Conservation (phyloP, 1,139 yeast genomes). For the Scheffersomyces stambukii region DNA sequence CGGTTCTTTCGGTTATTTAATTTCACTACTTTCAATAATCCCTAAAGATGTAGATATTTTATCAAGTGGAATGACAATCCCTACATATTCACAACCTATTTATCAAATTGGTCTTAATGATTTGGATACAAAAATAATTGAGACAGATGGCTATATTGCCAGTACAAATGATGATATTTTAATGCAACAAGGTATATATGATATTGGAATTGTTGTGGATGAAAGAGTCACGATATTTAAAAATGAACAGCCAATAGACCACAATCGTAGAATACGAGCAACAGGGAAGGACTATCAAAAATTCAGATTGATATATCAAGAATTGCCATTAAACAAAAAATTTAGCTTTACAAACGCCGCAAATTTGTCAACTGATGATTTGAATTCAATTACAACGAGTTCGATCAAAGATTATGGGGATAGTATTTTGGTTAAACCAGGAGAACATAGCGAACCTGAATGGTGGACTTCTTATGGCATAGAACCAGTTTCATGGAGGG, state of each 20-base stretch:
- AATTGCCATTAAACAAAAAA: constrained; percentile 7
- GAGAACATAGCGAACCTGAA: constrained; percentile 25
- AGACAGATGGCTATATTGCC: constrained; percentile 47
- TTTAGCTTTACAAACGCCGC: constrained; percentile 7
- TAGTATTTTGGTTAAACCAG: neutral
- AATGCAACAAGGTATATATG: constrained; percentile 54
- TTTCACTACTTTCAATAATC: constrained; percentile 34
- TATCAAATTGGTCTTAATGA: constrained; percentile 68
- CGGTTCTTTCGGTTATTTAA: constrained; percentile 32
- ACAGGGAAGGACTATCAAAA: constrained; percentile 36
- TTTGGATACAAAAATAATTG: constrained; percentile 18
- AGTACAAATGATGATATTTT: constrained; percentile 70
- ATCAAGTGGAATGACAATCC: constrained; percentile 12
- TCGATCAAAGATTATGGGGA: constrained; percentile 12
- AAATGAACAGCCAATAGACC: constrained; percentile 3
- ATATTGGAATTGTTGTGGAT: constrained; percentile 34
- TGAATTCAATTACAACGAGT: constrained; percentile 19
- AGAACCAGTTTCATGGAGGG: constrained; percentile 61
- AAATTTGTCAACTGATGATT: constrained; percentile 19
- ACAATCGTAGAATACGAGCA: constrained; percentile 22
- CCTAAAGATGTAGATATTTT: constrained; percentile 26
- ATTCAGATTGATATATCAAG: constrained; percentile 31
- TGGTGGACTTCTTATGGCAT: too few species aligned
- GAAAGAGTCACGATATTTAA: constrained; percentile 7
- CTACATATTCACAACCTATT: constrained; percentile 41